A percentile compares a stretch with the other conserved stretches of the same genome.
phyloP scores from a whole-genome alignment of 208 protist genomes.

The Naegleria gruberi region DNA sequence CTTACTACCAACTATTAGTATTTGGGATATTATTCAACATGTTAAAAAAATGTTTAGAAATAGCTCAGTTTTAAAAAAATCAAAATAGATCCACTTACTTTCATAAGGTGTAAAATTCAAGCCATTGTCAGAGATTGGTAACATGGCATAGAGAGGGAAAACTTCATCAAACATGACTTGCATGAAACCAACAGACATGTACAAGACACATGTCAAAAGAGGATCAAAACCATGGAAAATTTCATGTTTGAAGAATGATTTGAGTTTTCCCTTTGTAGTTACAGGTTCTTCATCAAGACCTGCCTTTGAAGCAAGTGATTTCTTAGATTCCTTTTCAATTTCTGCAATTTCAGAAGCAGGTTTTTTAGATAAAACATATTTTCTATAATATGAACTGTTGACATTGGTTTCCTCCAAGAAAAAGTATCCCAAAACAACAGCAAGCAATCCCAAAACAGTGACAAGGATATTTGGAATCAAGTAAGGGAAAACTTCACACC shows the following conservation, averaged over 20 bases:
- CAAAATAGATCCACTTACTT: not conserved
- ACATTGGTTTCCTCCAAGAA: not conserved
- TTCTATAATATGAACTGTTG: not conserved
- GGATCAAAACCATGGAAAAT: not conserved
- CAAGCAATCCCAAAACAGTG: not conserved
- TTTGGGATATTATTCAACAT: no score
- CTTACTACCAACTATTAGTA: not conserved
- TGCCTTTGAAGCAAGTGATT: not conserved
- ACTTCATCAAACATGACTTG: not conserved
- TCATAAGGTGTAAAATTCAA: not conserved
- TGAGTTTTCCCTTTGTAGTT: not conserved
- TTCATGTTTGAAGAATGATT: not conserved
- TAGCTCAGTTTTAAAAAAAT: no score
- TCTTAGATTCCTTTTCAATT: not conserved
- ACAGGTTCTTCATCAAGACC: not conserved
- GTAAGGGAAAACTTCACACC: not conserved
- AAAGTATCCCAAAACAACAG: not conserved
- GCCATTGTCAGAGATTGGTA: not conserved
- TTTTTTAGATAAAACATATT: not conserved
- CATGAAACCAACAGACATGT: not conserved
- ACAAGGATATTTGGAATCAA: not conserved
- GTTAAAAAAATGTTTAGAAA: no score
- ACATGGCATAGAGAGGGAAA: not conserved
- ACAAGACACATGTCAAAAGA: not conserved
- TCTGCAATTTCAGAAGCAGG: not conserved